These are phyloP conservation scores for Exobasidium rhododendri DNA, from an alignment of 1,284 basidiomycete species.

Conservation along the genomic window DNA sequence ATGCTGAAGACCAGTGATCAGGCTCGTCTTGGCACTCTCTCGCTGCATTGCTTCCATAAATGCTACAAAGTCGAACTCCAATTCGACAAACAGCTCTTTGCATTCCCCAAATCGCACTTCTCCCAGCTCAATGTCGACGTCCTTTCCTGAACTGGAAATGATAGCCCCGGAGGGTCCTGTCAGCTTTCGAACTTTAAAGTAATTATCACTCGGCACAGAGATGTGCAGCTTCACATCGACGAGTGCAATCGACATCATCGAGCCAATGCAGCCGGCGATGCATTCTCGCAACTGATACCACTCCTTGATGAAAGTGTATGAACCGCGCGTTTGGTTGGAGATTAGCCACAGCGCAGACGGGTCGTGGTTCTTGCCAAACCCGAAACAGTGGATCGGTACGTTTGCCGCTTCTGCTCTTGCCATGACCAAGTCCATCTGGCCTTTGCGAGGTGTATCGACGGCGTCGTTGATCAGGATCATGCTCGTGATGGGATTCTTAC, in stretches of 20 bases:
- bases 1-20: not conserved
- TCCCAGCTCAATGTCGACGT: constrained; percentile 91
- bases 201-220: constrained; percentile 43
- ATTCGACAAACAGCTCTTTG: constrained; percentile 47
- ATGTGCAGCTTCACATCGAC: constrained; percentile 45
- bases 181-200: constrained; percentile 45
- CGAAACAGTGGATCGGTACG: constrained; percentile 91
- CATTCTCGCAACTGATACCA: constrained; percentile 51
- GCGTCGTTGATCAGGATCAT: constrained; percentile 91
- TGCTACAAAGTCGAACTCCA: constrained; percentile 39
- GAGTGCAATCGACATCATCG: constrained; percentile 45
- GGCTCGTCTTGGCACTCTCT: not conserved
- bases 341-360: constrained; percentile 97
- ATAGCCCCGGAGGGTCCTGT: constrained; percentile 56
- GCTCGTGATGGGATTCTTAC: constrained; percentile 80
- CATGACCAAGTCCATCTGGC: constrained; percentile 96
- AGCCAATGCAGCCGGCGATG: constrained; percentile 44
- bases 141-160: constrained; percentile 78
- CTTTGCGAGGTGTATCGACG: constrained; percentile 80
- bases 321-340: constrained; percentile 91
- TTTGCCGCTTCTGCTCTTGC: constrained; percentile 93
- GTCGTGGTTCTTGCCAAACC: constrained; percentile 92
- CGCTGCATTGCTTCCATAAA: constrained; percentile 17
- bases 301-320: constrained; percentile 67
- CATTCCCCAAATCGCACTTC: constrained; percentile 59